Evolutionary conservation across 1,284 basidiomycete genomes (phyloP).

Genomic region (Stereum hirsutum): DNA sequence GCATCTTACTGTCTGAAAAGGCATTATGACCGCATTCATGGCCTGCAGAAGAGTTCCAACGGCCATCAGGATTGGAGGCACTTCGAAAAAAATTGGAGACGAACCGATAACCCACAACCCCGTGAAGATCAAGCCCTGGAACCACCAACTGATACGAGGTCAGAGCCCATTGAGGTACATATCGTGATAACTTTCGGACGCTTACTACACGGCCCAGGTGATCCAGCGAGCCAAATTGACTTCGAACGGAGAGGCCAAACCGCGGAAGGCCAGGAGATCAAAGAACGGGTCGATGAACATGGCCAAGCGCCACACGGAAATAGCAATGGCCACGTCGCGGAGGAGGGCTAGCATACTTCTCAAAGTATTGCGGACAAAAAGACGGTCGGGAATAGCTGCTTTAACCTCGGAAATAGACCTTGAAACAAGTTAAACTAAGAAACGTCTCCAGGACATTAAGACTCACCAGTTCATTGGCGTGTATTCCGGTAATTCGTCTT

Average conservation of each 20-base stretch:
- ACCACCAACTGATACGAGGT: constrained; percentile 54
- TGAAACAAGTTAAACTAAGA: neutral
- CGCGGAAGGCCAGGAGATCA: constrained; percentile 9
- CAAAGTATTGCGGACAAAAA: constrained; percentile 16
- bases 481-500: neutral
- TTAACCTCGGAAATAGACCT: constrained; percentile 33
- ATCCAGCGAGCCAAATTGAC: neutral
- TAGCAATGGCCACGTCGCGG: constrained; percentile 39
- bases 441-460: neutral
- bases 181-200: neutral
- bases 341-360: constrained; percentile 17
- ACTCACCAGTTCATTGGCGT: neutral
- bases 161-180: neutral
- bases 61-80: constrained; percentile 12
- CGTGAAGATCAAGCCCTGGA: constrained; percentile 49
- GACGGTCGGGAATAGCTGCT: constrained; percentile 38
- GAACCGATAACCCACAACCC: constrained; percentile 58
- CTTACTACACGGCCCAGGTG: neutral
- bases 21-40: constrained; percentile 21
- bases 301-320: constrained; percentile 32
- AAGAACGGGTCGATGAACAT: constrained; percentile 39
- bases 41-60: neutral
- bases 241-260: neutral
- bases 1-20: constrained; percentile 16
- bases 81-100: too few species aligned